Evolutionary conservation across 2,329 filamentous ascomycete genomes (phyloP), one percentile per base, ranked within the genome.

Genomic region (Ceratocystis destructans): DNA sequence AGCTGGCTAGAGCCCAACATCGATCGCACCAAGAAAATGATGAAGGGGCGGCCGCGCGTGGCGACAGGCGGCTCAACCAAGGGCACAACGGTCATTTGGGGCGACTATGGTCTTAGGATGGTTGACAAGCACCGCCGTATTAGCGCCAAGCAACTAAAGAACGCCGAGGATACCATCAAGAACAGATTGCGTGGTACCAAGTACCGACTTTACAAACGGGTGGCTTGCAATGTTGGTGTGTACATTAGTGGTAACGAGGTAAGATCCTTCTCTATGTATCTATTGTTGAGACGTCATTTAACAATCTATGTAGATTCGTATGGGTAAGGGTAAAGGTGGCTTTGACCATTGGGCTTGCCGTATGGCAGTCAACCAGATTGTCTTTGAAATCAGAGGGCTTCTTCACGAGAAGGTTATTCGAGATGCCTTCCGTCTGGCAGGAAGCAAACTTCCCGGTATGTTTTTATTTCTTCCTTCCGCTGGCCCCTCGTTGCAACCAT

Each of bases 261-360:
- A 72, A 71, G 82, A 55, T 63, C 28, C 61, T 20, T 2, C n/a
- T 53, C 48, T 12, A 12, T 15, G 7, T 46, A 37, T 5, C 10
- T 17, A 20, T 37, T 2, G 46, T 37, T 15, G 44, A 62, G 15
- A 20, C 22, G 59, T 64, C 71, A 10, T 45, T 66, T 69, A 20
- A 70, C 64, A 15, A 10, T 12, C 6, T 64, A 57, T 65, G 64
- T 70, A 87, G 85, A 88, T 90, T 75, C 88, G 94, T 83, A 99
- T 99, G 95, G 94, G 94, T 75, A 99, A 97, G 78, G 94, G 94
- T 77, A 99, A 99, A 76, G 94, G 94, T 71, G 89, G 87, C 69
- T 97, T 99, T 74, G 94, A 99, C 75, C 90, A 96, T 74, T 99
- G 94, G 94, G 91, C 93, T 3, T 85, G 88, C 25, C 86, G 93